A percentile compares a stretch with the other conserved stretches of the same genome.
Evolutionary conservation across 352 stramenopile species (phyloP).

Genomic region (Elongisporangium anandrum): DNA sequence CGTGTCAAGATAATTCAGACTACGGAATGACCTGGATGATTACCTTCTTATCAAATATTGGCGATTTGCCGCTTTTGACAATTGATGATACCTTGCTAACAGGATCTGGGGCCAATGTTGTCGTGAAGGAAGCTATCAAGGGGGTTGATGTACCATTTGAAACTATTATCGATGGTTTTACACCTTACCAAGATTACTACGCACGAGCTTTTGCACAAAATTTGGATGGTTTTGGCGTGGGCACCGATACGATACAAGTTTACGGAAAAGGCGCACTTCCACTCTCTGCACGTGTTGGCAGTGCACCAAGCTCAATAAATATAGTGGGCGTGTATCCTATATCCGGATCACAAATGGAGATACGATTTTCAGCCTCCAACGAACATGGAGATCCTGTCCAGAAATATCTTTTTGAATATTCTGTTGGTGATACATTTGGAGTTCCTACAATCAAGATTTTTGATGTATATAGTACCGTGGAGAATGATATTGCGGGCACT

Average conservation of each 20-base stretch:
- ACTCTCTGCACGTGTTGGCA: constrained; percentile 31
- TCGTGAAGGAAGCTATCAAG: constrained; percentile 49
- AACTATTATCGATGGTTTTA: constrained; percentile 47
- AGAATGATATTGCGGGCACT: constrained; percentile 56
- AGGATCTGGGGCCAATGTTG: constrained; percentile 35
- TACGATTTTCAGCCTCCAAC: constrained; percentile 22
- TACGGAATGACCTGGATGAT: constrained; percentile 66
- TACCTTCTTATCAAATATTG: constrained; percentile 66
- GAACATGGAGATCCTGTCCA: constrained; percentile 27
- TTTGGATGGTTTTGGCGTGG: constrained; percentile 55
- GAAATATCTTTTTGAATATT: constrained; percentile 63
- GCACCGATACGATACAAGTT: constrained; percentile 55
- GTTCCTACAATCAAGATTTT: constrained; percentile 41
- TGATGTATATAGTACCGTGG: constrained; percentile 30
- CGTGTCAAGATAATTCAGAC: constrained; percentile 24
- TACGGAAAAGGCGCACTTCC: constrained; percentile 50
- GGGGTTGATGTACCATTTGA: constrained; percentile 62
- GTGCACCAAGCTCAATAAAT: constrained; percentile 23
- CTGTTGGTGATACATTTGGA: constrained; percentile 42
- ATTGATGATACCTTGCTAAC: constrained; percentile 32
- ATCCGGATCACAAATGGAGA: constrained; percentile 49
- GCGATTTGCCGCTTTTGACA: constrained; percentile 52
- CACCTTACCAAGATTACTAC: constrained; percentile 43
- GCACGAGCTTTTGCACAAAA: constrained; percentile 64
- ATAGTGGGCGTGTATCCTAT: constrained; percentile 44